Evolutionary conservation across 805 yeast species (phyloP), one percentile per base, ranked within the genome.

Genomic region (Saturnispora dispora): DNA sequence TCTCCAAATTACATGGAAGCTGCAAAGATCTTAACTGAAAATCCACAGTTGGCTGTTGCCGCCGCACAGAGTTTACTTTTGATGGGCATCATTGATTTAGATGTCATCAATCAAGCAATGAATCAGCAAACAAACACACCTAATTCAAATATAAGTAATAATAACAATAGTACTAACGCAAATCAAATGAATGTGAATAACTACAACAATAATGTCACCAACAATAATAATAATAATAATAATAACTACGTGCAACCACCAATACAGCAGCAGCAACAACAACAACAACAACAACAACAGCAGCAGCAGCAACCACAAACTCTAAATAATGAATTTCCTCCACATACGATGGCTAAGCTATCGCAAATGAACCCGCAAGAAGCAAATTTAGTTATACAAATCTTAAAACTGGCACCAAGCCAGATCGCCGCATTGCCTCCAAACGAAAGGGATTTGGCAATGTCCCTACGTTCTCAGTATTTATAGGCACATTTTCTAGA

Each of bases 21-120:
- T 22, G 71, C 76, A 50, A 76, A 75, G 52, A 71, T 83, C 52
- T 71, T 80, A 58, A 72, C 71, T 51, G 68, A 77, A 58, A 68
- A 79, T 56, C 81, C 82, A 17, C 67, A 79, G 46, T 67, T 85
- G 41, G 83, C 89, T 3, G 69, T 79, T 2, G 75, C 86, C 1
- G 82, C 87, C 1, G 80, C 90, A 0, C 93, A 85, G 62, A 85
- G 89, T 2, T 69, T 85, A 55, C 67, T 85, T 18, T 71, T 84
- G 46, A 85, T 85, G 90, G 95, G 93, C 0, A 73, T 85, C 42
- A 78, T 85, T 22, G 86, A 84, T 62, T 72, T 75, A 37, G 81
- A 78, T 44, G 84, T 82, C n/a, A 79, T 85, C n/a, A 73, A 74
- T 35, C 78, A 80, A 54, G 78, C 86, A 15, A 60, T 63, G 65